Evolutionary conservation across 2,329 filamentous ascomycete genomes (phyloP), one percentile per base, ranked within the genome.

Genomic region (Hortaea werneckii): DNA sequence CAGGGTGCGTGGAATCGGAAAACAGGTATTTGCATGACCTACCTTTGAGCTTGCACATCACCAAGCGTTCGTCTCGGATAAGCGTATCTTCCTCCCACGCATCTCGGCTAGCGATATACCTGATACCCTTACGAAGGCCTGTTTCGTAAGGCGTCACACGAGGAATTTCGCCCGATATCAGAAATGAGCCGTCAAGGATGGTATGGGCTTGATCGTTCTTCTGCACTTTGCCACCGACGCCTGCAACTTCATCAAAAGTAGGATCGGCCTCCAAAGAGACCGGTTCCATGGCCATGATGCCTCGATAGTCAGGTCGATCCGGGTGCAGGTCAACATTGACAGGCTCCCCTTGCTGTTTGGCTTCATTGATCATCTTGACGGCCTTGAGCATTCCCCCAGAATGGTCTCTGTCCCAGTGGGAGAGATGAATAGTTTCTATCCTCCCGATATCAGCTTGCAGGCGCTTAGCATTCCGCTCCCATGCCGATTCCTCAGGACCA

Each of bases 1-100:
- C 37, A 45, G 29, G 32, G 29, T 6, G 7, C n/a, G 30, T 34
- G 30, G 30, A n/a, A 34, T 34, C 30, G n/a, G n/a, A n/a, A n/a
- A n/a, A n/a, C n/a, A n/a, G 7, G 7, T 34, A n/a, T 34, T 34
- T 27, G 6, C 10, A 28, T 41, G 11, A 30, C 46, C 11, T 43
- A 58, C 56, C 56, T 55, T 59, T 58, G 11, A 59, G 39, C 40
- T 57, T 58, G 44, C 57, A 59, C 56, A 59, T 57, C 27, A 59
- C 34, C 29, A 58, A 44, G 10, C 56, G 45, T 43, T 59, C 56
- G 39, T 59, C 57, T 34, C 42, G 41, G 37, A 59, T 51, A 38
- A 46, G 8, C 34, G 40, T 47, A 40, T 59, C 56, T 27, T 47
- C 42, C 26, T 51, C 43, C 57, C 56, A 59, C 5, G 38, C 41